Conservation (phyloP, 179 eudicot genomes). For the Dionaea muscipula region DNA sequence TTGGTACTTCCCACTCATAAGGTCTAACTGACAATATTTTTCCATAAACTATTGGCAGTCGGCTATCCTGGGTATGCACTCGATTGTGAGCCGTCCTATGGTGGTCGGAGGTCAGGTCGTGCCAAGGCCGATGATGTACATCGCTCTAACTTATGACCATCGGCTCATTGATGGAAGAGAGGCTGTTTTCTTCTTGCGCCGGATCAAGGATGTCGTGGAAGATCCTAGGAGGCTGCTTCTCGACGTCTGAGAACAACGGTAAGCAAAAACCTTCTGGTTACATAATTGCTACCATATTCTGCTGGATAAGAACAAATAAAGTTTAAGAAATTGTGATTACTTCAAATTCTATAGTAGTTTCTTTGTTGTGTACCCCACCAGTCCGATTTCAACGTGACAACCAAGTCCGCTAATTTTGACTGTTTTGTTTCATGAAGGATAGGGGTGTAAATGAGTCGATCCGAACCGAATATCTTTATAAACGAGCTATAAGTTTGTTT, state of each 20-base stretch:
- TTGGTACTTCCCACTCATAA: background rate
- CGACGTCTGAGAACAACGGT: conserved; percentile 37
- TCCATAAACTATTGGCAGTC: conserved; percentile 36
- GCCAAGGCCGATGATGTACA: conserved; percentile 94
- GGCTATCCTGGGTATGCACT: conserved; percentile 96
- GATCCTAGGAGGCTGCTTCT: conserved; percentile 95
- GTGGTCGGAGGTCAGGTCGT: conserved; percentile 84
- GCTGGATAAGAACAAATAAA: too few species aligned
- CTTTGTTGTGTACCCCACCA: too few species aligned
- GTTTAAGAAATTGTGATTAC: too few species aligned
- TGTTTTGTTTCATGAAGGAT: too few species aligned
- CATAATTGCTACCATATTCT: background rate
- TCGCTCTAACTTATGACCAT: conserved; percentile 93
- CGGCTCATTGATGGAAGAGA: conserved; percentile 98
- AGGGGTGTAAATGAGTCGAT: too few species aligned
- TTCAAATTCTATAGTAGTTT: too few species aligned
- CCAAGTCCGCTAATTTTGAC: too few species aligned
- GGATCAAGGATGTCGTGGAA: conserved; percentile 91
- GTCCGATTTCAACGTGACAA: too few species aligned
- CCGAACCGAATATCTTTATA: too few species aligned
- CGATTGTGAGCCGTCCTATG: conserved; percentile 88
- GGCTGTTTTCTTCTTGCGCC: conserved; percentile 91
- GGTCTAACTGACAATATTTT: background rate
- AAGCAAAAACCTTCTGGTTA: background rate
- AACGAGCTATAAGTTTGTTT: too few species aligned